Evolutionary conservation across 345 rosid species (phyloP), one percentile per base, ranked within the genome.

Genomic region (Psidium friedrichsthalianum): DNA sequence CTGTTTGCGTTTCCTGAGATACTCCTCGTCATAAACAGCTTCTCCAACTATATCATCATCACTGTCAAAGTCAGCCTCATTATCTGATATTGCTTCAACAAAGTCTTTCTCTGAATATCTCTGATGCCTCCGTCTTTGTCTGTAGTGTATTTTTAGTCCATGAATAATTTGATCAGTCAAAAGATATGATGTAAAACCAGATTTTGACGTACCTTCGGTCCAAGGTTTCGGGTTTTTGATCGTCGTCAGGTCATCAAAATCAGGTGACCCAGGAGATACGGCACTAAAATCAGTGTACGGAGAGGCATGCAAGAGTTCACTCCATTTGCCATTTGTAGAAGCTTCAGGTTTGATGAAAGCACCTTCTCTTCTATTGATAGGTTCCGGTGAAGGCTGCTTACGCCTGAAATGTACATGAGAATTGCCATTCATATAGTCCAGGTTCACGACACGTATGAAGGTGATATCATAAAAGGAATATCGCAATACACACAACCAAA

Each of bases 11-110:
- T 96, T 96, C 91, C 82, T 94, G 89, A 96, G 88, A 92, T 98
- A 98, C 89, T 96, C 99, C 76, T 98, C 99, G 86, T 98, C 99
- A 88, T 98, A 98, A 29, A 98, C 91, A 54, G 98, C 99, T 92
- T 98, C 99, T 82, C 99, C 99, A 89, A 94, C 98, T 87, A 98
- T 98, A 87, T 98, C 99, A 92, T 98, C 99, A 84, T 98, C 99
- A 86, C 95, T 98, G 87, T 93, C 96, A 86, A 88, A 94, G 85
- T 93, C 96, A 25, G 92, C 97, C 27, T 97, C 99, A 74, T 93
- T 92, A 86, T 96, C 99, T 85, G 99, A 98, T 82, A 95, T 89
- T 61, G 95, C 97, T 91, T 95, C 98, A 87, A 95, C 95, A 53
- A 86, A 98, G 42, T 96, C 99, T 81, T 87, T 92, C 9, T 90